Evolutionary conservation across 2,329 filamentous ascomycete genomes (phyloP).

Genomic region (Pseudocercospora eumusae): DNA sequence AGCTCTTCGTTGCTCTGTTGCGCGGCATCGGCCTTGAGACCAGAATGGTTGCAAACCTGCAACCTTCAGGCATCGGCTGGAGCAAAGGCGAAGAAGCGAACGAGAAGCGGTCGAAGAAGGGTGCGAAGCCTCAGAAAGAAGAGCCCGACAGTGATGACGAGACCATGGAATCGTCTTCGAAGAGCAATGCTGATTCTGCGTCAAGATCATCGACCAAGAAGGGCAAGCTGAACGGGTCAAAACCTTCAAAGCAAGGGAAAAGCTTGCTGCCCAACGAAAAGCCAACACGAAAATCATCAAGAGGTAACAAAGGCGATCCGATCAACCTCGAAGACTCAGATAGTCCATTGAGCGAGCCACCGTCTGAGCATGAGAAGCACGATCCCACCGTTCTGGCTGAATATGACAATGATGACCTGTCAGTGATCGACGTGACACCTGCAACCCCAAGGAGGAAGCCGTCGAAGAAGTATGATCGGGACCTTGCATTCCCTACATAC

Average conservation of each 20-base stretch:
- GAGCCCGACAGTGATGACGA: conserved; percentile 19
- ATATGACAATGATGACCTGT: conserved; percentile 59
- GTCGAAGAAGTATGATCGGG: conserved; percentile 65
- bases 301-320: conserved; percentile 41
- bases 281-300: conserved; percentile 31
- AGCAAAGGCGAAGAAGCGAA: conserved; percentile 80
- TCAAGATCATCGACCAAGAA: not conserved
- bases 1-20: conserved; percentile 84
- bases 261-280: conserved; percentile 19
- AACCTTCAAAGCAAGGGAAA: conserved; percentile 2
- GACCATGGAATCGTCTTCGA: conserved; percentile 14
- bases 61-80: conserved; percentile 87
- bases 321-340: conserved; percentile 55
- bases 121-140: conserved; percentile 23
- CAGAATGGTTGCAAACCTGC: conserved; percentile 79
- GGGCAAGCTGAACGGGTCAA: conserved; percentile 11
- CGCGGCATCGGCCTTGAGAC: conserved; percentile 79
- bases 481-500: conserved; percentile 82
- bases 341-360: conserved; percentile 46
- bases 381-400: conserved; percentile 29
- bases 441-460: conserved; percentile 46
- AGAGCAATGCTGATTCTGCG: not conserved
- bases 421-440: conserved; percentile 59
- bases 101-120: conserved; percentile 44
- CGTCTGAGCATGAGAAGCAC: conserved; percentile 42